These are phyloP conservation scores for Termitomyces sp. DNA, from an alignment of 768 basidiomycete species.

Conservation along the genomic window DNA sequence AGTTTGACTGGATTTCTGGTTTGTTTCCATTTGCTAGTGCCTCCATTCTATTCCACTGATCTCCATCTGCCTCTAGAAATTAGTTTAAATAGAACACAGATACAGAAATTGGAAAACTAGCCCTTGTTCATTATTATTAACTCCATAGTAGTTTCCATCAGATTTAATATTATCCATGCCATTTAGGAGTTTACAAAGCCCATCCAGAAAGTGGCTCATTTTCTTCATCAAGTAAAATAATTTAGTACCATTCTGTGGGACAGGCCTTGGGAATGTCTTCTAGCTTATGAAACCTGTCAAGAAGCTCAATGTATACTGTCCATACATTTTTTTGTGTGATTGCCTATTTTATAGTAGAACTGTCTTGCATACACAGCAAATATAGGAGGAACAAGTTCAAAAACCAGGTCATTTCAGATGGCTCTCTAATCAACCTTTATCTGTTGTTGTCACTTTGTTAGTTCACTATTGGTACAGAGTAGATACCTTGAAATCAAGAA, in stretches of 20 bases:
- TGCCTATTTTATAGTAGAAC: constrained; percentile 7
- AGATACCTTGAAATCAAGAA: constrained; percentile 28
- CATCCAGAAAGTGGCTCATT: background rate
- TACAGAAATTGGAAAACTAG: background rate
- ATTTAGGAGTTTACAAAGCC: background rate
- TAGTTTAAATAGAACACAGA: background rate
- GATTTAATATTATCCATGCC: background rate
- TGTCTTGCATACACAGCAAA: constrained; percentile 11
- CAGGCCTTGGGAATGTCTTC: background rate
- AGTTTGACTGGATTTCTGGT: background rate
- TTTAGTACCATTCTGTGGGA: background rate
- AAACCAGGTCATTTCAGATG: constrained; percentile 15
- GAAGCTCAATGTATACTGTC: background rate
- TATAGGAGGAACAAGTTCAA: constrained; percentile 22
- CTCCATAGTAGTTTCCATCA: constrained; percentile 4
- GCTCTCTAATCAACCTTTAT: background rate
- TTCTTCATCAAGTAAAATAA: background rate
- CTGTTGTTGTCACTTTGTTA: background rate
- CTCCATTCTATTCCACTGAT: background rate
- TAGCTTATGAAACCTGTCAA: background rate
- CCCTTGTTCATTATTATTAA: background rate
- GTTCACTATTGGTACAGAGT: background rate
- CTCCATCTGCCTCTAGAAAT: background rate
- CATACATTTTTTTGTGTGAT: background rate
- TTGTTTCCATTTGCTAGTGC: background rate